These are phyloP conservation scores for Rhodosporidiobolus sp. DNA, from an alignment of 768 basidiomycete species.

Conservation along the genomic window DNA sequence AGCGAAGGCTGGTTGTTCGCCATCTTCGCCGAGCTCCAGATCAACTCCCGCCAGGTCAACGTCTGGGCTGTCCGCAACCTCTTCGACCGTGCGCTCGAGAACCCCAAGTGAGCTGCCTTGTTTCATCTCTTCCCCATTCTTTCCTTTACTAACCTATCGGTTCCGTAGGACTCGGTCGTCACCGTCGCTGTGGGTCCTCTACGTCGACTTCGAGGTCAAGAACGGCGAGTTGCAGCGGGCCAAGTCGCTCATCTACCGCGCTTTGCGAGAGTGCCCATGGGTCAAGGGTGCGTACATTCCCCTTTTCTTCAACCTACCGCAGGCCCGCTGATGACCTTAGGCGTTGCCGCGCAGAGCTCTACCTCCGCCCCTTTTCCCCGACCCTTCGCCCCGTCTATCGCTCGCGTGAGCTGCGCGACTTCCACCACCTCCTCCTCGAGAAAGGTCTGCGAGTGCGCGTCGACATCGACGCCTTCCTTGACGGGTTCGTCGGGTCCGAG, in stretches of 20 bases:
- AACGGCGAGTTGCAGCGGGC: slow-evolving; percentile 45
- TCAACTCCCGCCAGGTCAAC: slow-evolving; percentile 40
- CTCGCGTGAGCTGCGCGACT: slow-evolving; percentile 48
- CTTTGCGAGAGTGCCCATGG: slow-evolving; percentile 48
- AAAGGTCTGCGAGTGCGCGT: slow-evolving; percentile 48
- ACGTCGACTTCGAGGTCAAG: slow-evolving; percentile 50
- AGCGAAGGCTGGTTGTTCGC: slow-evolving; percentile 44
- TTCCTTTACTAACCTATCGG: neutral
- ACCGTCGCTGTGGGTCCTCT: slow-evolving; percentile 48
- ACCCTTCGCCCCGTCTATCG: slow-evolving; percentile 47
- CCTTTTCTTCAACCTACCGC: neutral
- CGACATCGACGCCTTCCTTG: slow-evolving; percentile 46
- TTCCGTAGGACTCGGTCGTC: slow-evolving; percentile 45
- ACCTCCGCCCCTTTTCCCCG: slow-evolving; percentile 49
- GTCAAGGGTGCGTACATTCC: slow-evolving; percentile 46
- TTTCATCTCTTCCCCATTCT: neutral
- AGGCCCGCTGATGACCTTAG: neutral
- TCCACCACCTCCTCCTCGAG: slow-evolving; percentile 50
- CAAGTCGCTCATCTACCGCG: slow-evolving; percentile 49
- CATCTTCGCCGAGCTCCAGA: slow-evolving; percentile 44
- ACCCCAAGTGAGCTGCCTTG: slow-evolving; percentile 14
- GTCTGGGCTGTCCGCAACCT: slow-evolving; percentile 48
- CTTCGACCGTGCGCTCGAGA: slow-evolving; percentile 48
- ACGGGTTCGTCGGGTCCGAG: slow-evolving; percentile 27
- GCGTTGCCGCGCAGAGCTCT: slow-evolving; percentile 45